Base-by-base conservation (phyloP, 2,329 filamentous ascomycete genomes). In the Shiraia sp. region DNA sequence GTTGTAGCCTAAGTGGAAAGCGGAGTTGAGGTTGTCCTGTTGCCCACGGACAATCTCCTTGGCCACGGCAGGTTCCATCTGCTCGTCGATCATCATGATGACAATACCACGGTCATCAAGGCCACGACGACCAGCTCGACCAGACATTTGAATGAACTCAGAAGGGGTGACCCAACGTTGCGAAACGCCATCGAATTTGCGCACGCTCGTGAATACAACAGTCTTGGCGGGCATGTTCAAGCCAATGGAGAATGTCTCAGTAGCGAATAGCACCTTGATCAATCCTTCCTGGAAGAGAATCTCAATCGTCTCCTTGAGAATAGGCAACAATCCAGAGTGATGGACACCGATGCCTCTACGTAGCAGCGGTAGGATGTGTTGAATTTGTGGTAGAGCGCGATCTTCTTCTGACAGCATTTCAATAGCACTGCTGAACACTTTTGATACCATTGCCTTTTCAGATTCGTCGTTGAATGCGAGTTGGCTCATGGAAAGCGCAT, bases 221-320 rank as follows among this genome's bases (percentile, higher is more conserved):
- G 93, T 99, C 76, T 96, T 96, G 17, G 93, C 93, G 54, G 93
- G 93, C 93, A 99, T 97, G 77, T 99, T 99, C 44, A 99, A 74
- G 46, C 93, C 93, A 53, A 99, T 99, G 3, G 93, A 97, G 73
- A 99, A 99, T 1, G 93, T 99, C 70, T 99, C 95, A 0, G 93
- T 99, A 0, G 93, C 93, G 49, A 99, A 97, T 1, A 99, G 79
- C 8, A 97, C 92, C 73, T 99, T 99, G 76, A 99, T 96, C 29
- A 99, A 75, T 36, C 91, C 91, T 72, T 99, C 93, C 65, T 99
- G 93, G 78, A 99, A 99, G 29, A 99, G 76, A 69, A 99, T 99
- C 75, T 99, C 93, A 53, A 99, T 97, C 0, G 92, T 96, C 72
- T 99, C 93, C 72, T 99, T 99, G 43, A 99, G 75, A 57, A 99